Conservation (phyloP, 2,329 filamentous ascomycete genomes). For the Beauveria pseudobassiana region DNA sequence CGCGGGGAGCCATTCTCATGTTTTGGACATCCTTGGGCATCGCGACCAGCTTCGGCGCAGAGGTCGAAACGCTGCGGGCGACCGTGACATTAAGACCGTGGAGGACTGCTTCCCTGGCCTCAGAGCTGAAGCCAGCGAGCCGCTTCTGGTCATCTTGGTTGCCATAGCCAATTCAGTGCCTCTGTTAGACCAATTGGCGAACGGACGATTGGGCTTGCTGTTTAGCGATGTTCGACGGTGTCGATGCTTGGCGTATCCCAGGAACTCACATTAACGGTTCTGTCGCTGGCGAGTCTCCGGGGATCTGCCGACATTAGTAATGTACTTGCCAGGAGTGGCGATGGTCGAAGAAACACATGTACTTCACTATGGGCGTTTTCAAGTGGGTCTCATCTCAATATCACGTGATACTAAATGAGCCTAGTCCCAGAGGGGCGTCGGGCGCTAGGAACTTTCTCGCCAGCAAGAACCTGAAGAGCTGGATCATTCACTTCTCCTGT, state of each 20-base stretch:
- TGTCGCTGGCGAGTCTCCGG: slow-evolving; percentile 18
- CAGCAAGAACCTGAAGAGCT: slow-evolving; percentile 4
- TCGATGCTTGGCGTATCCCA: not conserved
- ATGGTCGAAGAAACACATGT: not conserved
- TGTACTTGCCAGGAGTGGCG: slow-evolving; percentile 13
- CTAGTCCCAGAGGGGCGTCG: slow-evolving; percentile 2
- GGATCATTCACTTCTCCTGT: slow-evolving; percentile 15
- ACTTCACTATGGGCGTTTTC: slow-evolving; percentile 7
- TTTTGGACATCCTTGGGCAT: slow-evolving; percentile 57
- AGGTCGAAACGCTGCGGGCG: slow-evolving; percentile 43
- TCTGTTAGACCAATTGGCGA: slow-evolving; percentile 39
- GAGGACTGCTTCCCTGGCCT: slow-evolving; percentile 41
- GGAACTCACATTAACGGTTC: slow-evolving; percentile 4
- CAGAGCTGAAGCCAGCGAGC: slow-evolving; percentile 48
- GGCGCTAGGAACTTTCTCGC: slow-evolving; percentile 8
- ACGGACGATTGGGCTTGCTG: slow-evolving; percentile 19
- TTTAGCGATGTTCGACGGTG: slow-evolving; percentile 17
- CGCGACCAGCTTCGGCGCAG: slow-evolving; percentile 42
- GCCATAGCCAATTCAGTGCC: slow-evolving; percentile 43
- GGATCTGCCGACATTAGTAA: slow-evolving; percentile 21
- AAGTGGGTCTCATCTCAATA: not conserved
- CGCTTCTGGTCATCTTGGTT: slow-evolving; percentile 50
- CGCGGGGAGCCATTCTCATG: slow-evolving; percentile 57
- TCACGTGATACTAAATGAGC: slow-evolving; percentile 13
- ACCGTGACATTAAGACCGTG: slow-evolving; percentile 32